These are phyloP conservation scores for Botrytis aclada DNA, from an alignment of 2,329 filamentous ascomycete genomes.

Conservation along the genomic window DNA sequence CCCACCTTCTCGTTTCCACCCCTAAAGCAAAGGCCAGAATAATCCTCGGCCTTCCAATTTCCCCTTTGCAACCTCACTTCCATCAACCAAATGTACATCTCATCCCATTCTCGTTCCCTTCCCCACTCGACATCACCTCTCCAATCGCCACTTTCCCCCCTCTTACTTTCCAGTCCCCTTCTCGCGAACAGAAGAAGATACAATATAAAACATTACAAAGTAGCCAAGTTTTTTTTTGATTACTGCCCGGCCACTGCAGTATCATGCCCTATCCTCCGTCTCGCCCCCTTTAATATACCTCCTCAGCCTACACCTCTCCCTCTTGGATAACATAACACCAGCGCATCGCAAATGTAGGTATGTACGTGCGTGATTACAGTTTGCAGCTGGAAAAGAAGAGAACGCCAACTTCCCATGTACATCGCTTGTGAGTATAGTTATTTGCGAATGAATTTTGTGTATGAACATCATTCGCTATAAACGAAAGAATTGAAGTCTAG, in stretches of 20 bases:
- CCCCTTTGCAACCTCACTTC: background rate
- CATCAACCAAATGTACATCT: background rate
- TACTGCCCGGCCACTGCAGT: background rate
- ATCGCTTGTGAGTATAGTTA: conserved; percentile 3
- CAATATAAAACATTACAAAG: conserved; percentile 17
- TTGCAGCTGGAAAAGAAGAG: background rate
- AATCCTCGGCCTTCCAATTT: background rate
- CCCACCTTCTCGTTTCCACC: background rate
- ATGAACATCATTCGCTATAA: conserved; percentile 2
- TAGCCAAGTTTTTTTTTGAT: background rate
- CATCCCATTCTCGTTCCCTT: background rate
- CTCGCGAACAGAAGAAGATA: conserved; percentile 1
- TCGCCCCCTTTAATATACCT: background rate
- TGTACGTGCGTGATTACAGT: conserved; percentile 2
- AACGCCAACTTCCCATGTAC: conserved; percentile 6
- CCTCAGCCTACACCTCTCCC: background rate
- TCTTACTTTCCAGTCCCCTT: background rate
- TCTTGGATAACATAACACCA: background rate
- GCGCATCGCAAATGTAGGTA: background rate
- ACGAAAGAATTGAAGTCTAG: conserved; percentile 11
- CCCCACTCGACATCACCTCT: background rate
- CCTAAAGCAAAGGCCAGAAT: background rate
- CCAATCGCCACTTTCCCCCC: background rate
- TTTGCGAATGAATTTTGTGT: background rate
- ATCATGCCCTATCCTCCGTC: background rate